Conservation (phyloP, 169 alveolate species). For the Plasmodium coatneyi region DNA sequence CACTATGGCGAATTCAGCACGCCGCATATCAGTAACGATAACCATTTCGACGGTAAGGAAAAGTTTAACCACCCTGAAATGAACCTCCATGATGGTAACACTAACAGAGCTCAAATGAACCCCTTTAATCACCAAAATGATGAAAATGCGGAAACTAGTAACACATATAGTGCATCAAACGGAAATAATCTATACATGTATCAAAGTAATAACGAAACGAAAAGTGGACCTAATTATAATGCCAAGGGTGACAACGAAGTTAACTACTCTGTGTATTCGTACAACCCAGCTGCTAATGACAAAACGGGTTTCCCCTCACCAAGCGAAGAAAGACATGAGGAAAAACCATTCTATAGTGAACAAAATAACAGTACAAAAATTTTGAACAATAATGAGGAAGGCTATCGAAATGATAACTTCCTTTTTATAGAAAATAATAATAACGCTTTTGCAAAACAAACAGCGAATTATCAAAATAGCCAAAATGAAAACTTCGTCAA, state of each 20-base stretch:
- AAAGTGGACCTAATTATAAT: slow-evolving; percentile 5
- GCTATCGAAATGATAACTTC: neutral
- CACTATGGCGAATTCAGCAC: neutral
- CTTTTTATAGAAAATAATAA: slow-evolving; percentile 30
- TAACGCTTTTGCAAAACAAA: neutral
- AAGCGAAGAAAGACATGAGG: neutral
- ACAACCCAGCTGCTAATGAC: neutral
- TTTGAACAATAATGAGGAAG: neutral
- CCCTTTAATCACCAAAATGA: neutral
- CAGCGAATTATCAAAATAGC: neutral
- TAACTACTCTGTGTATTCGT: slow-evolving; percentile 41
- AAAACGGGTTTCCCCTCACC: neutral
- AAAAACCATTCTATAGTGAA: neutral
- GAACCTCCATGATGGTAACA: neutral
- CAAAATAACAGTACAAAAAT: neutral
- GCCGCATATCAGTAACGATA: neutral
- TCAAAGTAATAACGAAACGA: neutral
- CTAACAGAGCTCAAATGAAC: neutral
- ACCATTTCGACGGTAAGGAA: neutral
- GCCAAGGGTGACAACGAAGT: neutral
- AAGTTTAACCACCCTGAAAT: neutral
- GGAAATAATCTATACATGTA: neutral
- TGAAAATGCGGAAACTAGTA: neutral
- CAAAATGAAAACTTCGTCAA: slow-evolving; percentile 1
- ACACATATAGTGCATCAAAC: neutral